A percentile compares a stretch with the other conserved stretches of the same genome.
Evolutionary conservation across 2,329 filamentous ascomycete species (phyloP).

Genomic region (Metarhizium rileyi): DNA sequence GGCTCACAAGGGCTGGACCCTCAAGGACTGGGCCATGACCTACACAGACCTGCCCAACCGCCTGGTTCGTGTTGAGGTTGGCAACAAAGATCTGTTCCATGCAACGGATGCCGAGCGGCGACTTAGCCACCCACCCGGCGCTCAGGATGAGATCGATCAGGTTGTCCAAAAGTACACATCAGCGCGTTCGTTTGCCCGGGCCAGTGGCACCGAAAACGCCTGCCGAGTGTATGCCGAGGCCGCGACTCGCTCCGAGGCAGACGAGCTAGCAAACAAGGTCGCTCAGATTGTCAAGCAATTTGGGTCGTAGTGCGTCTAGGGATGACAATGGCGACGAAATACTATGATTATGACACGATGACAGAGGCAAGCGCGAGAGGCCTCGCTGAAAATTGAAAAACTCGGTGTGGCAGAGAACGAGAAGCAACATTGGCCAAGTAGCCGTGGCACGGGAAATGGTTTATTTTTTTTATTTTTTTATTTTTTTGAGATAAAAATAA

Average conservation of each 20-base stretch:
- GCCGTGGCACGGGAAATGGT: not conserved
- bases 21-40: constrained; percentile 83
- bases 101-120: constrained; percentile 88
- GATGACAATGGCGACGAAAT: not conserved
- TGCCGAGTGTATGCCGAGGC: constrained; percentile 95
- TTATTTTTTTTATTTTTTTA: not conserved
- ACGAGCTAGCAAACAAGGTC: constrained; percentile 81
- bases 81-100: constrained; percentile 79
- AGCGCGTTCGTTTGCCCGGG: constrained; percentile 81
- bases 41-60: constrained; percentile 93
- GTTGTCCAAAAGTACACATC: constrained; percentile 85
- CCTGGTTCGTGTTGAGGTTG: constrained; percentile 85
- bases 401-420: not conserved
- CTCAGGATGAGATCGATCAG: constrained; percentile 79
- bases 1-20: constrained; percentile 85
- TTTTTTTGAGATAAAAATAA: no score
- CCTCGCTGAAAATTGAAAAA: not conserved
- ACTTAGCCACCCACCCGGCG: constrained; percentile 66
- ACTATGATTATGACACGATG: constrained; percentile 1
- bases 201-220: constrained; percentile 91
- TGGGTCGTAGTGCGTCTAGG: constrained; percentile 19
- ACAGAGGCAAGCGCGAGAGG: not conserved
- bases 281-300: constrained; percentile 61
- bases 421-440: not conserved
- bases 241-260: constrained; percentile 76